Evolutionary conservation across 495 filamentous ascomycete species (phyloP), one percentile per base, ranked within the genome.

Genomic region (Trichocladium antarcticum): DNA sequence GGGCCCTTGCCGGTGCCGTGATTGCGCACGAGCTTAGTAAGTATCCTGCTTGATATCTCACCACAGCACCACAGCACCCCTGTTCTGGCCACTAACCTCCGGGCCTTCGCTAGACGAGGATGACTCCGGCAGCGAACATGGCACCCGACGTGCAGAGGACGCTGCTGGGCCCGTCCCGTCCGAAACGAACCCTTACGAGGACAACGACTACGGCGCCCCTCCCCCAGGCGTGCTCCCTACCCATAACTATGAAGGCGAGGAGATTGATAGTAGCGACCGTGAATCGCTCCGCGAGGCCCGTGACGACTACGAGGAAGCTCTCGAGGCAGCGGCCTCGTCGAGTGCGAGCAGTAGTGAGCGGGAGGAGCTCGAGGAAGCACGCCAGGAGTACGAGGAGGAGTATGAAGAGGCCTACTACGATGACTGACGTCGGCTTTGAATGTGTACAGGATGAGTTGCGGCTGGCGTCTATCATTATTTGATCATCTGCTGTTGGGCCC

Each of bases 1-100:
- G 79, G 45, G 71, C 70, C 36, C 60, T 75, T 39, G 79, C 69
- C 15, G 79, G 78, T 19, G 80, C 76, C 2, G 50, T 80, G 15
- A 52, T 81, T 34, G 73, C 68, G 16, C 68, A 80, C 54, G 76
- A 74, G 20, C 55, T 76, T 12, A 59, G 76, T 80, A 66, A 46
- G 71, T 64, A 40, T 28, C 7, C 10, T 15, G 11, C 15, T n/a
- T 1, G 12, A 29, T n/a, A 44, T 34, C 6, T 27, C 24, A 4
- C 24, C 4, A 27, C 8, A 27, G 24, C 24, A 27, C 4, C n/a
- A 27, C 24, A 8, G 24, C 8, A 27, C 24, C 19, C 27, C 15
- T 6, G 6, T 4, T 41, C 22, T 10, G 36, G 5, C 10, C 17
- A 11, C 21, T 15, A 15, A 37, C 22, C 34, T 6, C 2, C 36